Evolutionary conservation across 2,329 filamentous ascomycete genomes (phyloP), one percentile per base, ranked within the genome.

Genomic region (Pyrenophora seminiperda): DNA sequence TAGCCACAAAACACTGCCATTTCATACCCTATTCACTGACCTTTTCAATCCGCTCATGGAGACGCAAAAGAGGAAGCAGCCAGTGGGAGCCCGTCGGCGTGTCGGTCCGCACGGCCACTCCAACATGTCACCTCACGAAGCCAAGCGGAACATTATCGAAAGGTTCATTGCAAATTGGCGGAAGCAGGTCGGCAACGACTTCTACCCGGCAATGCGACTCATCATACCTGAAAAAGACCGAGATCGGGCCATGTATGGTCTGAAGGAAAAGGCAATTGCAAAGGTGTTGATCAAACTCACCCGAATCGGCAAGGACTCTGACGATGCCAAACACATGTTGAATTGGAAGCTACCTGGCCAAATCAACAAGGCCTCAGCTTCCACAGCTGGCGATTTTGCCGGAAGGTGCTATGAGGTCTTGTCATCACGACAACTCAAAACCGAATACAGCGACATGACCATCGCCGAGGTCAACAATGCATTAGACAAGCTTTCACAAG

Each of bases 201-300:
- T 99, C 63, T 97, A 94, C 68, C 94, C 94, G 0, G 93, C 91
- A 1, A 83, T 99, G 72, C 86, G 94, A 15, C 82, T 99, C 38
- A 96, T 97, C 49, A 80, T 97, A 3, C 92, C 93, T 0, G 91
- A 95, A 65, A 95, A 96, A 68, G 94, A 99, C 67, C 85, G 91
- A 31, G 91, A 97, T 65, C 84, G 94, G 39, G 88, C 89, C 14
- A 91, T 96, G 78, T 99, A 97, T 66, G 91, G 93, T 1, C 79
- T 99, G 32, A 97, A 97, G 69, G 94, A 99, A 76, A 92, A 88
- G 69, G 84, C 87, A 4, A 91, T 99, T 52, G 93, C 88, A 7
- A 96, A 91, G 68, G 76, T 97, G 15, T 79, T 97, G n/a, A 89
- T 97, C 50, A 93, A 91, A 68, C 82, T 96, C 31, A 88, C 96